These are phyloP conservation scores for Alternaria consortialis DNA, from an alignment of 2,329 filamentous ascomycete species.

Conservation along the genomic window DNA sequence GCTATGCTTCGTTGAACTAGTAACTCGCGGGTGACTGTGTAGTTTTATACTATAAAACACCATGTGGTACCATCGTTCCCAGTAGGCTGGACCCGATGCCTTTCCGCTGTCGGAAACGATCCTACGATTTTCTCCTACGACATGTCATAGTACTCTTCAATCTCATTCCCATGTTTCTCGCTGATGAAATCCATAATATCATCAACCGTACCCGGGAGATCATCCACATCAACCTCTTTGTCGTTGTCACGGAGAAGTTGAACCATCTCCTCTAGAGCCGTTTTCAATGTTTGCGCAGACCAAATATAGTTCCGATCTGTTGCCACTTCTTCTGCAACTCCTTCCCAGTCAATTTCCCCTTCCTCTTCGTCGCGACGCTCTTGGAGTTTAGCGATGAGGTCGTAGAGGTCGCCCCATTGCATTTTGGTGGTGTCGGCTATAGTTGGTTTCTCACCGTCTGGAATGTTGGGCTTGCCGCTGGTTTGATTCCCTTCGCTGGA, in stretches of 20 bases:
- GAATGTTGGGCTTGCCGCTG: rapidly evolving
- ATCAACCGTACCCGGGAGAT: constrained; percentile 22
- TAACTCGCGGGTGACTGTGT: no score
- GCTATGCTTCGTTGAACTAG: no score
- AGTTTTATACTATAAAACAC: not conserved
- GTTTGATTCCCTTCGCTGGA: not conserved
- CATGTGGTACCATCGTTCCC: not conserved
- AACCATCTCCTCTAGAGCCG: constrained; percentile 27
- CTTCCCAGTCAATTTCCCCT: constrained; percentile 50
- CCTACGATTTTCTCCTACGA: not conserved
- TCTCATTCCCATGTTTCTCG: constrained; percentile 16
- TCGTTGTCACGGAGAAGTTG: constrained; percentile 15
- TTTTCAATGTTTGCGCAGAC: constrained; percentile 34
- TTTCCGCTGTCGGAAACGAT: not conserved
- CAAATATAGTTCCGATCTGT: constrained; percentile 13
- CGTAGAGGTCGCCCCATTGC: constrained; percentile 54
- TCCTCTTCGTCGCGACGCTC: constrained; percentile 26
- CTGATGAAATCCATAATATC: constrained; percentile 33
- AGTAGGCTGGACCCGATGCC: not conserved
- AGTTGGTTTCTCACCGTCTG: not conserved
- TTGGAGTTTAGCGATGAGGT: constrained; percentile 51
- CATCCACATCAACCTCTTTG: constrained; percentile 9
- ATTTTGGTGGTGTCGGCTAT: constrained; percentile 41
- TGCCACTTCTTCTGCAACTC: constrained; percentile 7
- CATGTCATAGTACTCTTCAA: constrained; percentile 26